phyloP scores from a whole-genome alignment of 768 basidiomycete species.

The Clitopilus passeckerianus region DNA sequence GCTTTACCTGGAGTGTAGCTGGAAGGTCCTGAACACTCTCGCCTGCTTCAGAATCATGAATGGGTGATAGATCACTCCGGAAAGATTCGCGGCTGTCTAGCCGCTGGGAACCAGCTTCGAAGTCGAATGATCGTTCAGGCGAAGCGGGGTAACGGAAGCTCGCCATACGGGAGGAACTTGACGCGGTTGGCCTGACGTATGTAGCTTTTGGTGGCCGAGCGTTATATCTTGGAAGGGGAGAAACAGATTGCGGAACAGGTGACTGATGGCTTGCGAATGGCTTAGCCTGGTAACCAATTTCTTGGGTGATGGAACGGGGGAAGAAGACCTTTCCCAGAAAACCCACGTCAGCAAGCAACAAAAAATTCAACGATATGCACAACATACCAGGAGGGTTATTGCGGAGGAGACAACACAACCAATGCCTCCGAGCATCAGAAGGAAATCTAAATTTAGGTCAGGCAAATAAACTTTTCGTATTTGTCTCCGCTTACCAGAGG shows the following conservation, averaged over 20 bases:
- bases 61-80: conserved; percentile 26
- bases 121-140: conserved; percentile 5
- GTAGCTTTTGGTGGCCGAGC: conserved; percentile 1
- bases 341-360: conserved; percentile 2
- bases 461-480: not conserved
- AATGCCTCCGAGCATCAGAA: conserved; percentile 66
- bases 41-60: conserved; percentile 34
- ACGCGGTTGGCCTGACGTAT: conserved; percentile 4
- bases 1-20: conserved; percentile 7
- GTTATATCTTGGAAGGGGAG: conserved; percentile 12
- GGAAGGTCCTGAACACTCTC: conserved; percentile 17
- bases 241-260: conserved; percentile 20
- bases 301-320: conserved; percentile 64
- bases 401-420: conserved; percentile 78
- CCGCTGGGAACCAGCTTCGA: not conserved
- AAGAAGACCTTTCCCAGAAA: conserved; percentile 57
- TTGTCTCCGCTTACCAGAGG: conserved; percentile 40
- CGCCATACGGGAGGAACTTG: conserved; percentile 11
- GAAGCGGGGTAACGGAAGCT: conserved; percentile 18
- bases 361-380: not conserved
- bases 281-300: conserved; percentile 56
- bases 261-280: conserved; percentile 21
- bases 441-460: conserved; percentile 46
- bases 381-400: conserved; percentile 70
- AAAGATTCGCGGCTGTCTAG: conserved; percentile 4